Base-by-base conservation (phyloP, 768 basidiomycete species). In the Mycena pura region DNA sequence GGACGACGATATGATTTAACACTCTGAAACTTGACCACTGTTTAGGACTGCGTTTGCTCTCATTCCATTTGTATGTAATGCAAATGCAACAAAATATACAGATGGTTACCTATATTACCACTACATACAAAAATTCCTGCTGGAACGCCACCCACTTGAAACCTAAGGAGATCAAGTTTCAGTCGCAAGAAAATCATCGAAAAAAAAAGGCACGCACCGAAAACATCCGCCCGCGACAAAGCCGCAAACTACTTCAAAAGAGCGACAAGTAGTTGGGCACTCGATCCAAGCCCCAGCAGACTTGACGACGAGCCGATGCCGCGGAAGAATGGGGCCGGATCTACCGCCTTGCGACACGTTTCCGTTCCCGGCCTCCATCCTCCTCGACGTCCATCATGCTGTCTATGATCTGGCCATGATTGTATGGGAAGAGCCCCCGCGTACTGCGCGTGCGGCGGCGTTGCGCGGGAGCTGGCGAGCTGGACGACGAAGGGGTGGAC, bases 351-450 rank as follows among this genome's bases (percentile, higher is more conserved):
- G 89, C 81, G 31, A 90, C 82, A 45, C 91, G 82, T 70, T 93
- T 93, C 69, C 91, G 78, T 69, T 92, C 91, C 54, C 90, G 81
- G 2, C 81, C 81, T 15, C 82, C 82, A 14, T 90, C 90, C 51
- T 92, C 91, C 66, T 93, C 91, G 17, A 92, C 78, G 39, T 92
- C 90, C 85, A 92, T 91, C 61, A 74, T 73, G 46, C 76, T 68
- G 62, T 70, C 80, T 63, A 74, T 74, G 62, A 68, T 80, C 73
- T 69, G 78, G 36, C 74, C 80, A 72, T 78, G 78, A 63, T 74
- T 78, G 36, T 73, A 70, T 44, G 73, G 72, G 24, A 64, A 67
- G 21, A 74, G 59, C 40, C 73, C 77, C 45, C 78, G 71, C 22
- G 78, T 70, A 62, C 85, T 88, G 39, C 87, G 74, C 5, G 86